phyloP scores from a whole-genome alignment of 768 basidiomycete genomes.

The Kwoniella pini region DNA sequence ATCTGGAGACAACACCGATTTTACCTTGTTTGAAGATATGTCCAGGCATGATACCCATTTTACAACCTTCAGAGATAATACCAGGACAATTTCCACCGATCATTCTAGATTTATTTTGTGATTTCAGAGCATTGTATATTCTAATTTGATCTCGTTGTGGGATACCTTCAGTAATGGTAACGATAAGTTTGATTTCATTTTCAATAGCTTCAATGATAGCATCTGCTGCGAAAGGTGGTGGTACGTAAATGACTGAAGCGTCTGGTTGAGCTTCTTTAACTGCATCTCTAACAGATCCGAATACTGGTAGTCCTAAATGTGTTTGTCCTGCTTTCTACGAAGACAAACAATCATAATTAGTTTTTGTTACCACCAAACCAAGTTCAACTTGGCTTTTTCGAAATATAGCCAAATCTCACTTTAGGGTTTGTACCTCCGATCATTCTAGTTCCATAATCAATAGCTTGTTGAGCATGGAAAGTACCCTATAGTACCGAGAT shows the following conservation, averaged over 20 bases:
- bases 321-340: conserved; percentile 88
- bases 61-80: conserved; percentile 97
- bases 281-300: conserved; percentile 88
- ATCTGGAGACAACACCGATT: conserved; percentile 62
- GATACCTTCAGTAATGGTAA: conserved; percentile 98
- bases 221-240: conserved; percentile 92
- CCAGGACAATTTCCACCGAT: conserved; percentile 99
- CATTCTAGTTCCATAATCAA: conserved; percentile 95
- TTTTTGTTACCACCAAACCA: neutral
- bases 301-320: conserved; percentile 93
- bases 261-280: conserved; percentile 83
- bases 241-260: conserved; percentile 95
- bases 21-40: conserved; percentile 96
- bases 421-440: conserved; percentile 85
- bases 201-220: conserved; percentile 99
- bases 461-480: conserved; percentile 90
- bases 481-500: conserved; percentile 64
- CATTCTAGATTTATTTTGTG: conserved; percentile 89
- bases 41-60: conserved; percentile 96
- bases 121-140: conserved; percentile 89
- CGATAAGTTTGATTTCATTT: conserved; percentile 95
- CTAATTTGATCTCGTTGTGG: conserved; percentile 95
- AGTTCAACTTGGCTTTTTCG: too few relatives aligned
- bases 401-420: conserved; percentile 34
- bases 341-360: neutral